Conservation (phyloP, 1,284 basidiomycete genomes). For the Cryptococcus sp. region DNA sequence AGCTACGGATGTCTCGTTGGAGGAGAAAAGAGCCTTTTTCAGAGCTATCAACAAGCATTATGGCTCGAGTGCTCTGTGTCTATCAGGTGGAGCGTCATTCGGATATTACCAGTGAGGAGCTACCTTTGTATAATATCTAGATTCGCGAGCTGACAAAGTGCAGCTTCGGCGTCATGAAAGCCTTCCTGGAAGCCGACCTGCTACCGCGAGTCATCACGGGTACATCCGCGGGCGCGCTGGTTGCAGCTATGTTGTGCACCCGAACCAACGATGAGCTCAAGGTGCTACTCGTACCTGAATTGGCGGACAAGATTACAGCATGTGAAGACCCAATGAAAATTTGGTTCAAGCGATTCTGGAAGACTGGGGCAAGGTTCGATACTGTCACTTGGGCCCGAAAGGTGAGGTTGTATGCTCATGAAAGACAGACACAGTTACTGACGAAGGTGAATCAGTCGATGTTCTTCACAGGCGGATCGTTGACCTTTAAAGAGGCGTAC, state of each 20-base stretch:
- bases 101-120: slow-evolving; percentile 66
- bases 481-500: slow-evolving; percentile 96
- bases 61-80: slow-evolving; percentile 84
- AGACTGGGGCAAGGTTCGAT: slow-evolving; percentile 91
- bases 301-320: slow-evolving; percentile 86
- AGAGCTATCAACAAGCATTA: slow-evolving; percentile 83
- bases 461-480: slow-evolving; percentile 90
- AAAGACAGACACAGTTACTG: slow-evolving; percentile 40
- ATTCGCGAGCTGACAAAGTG: background rate
- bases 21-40: slow-evolving; percentile 93
- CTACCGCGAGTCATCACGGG: slow-evolving; percentile 86
- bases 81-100: slow-evolving; percentile 91
- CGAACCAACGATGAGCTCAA: slow-evolving; percentile 87
- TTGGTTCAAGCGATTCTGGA: slow-evolving; percentile 79
- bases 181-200: slow-evolving; percentile 82
- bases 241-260: slow-evolving; percentile 79
- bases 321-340: slow-evolving; percentile 78
- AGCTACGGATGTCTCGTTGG: slow-evolving; percentile 69
- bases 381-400: slow-evolving; percentile 88
- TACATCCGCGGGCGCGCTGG: slow-evolving; percentile 88
- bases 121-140: background rate
- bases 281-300: slow-evolving; percentile 70
- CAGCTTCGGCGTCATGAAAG: slow-evolving; percentile 81
- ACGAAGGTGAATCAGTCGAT: slow-evolving; percentile 54
- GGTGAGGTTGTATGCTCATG: slow-evolving; percentile 54